Percentiles rank a stretch among this genome's conserved stretches.
Evolutionary conservation across 169 alveolate genomes (phyloP).

Genomic region (Babesia bigemina): DNA sequence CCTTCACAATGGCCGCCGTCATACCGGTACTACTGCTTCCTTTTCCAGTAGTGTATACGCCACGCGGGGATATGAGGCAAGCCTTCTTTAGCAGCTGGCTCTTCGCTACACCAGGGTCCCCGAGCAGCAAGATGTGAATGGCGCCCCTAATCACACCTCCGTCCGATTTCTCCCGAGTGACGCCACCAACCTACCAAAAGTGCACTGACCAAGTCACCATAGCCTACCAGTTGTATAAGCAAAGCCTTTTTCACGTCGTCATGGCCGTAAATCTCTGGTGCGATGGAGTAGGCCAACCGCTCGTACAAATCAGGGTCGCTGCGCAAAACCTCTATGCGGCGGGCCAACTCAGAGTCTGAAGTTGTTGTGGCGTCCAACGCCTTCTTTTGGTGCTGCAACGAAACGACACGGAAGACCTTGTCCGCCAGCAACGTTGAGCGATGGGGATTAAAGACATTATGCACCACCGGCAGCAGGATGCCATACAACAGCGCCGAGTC

Average conservation of each 20-base stretch:
- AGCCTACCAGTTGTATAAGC: slow-evolving; percentile 82
- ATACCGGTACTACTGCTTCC: slow-evolving; percentile 97
- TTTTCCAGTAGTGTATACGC: slow-evolving; percentile 93
- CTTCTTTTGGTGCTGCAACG: slow-evolving; percentile 84
- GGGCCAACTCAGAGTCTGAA: slow-evolving; percentile 61
- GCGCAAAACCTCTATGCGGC: slow-evolving; percentile 73
- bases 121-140: slow-evolving; percentile 93
- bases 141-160: slow-evolving; percentile 99
- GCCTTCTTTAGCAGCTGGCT: slow-evolving; percentile 91
- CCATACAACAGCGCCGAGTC: slow-evolving; percentile 85
- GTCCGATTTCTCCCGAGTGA: slow-evolving; percentile 87
- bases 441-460: slow-evolving; percentile 76
- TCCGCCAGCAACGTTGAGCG: slow-evolving; percentile 76
- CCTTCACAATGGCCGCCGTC: slow-evolving; percentile 97
- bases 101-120: slow-evolving; percentile 99
- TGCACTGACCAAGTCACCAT: background rate
- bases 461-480: slow-evolving; percentile 85
- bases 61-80: slow-evolving; percentile 87
- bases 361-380: slow-evolving; percentile 70
- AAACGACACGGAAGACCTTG: slow-evolving; percentile 83
- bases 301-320: slow-evolving; percentile 85
- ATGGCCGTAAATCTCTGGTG: slow-evolving; percentile 96
- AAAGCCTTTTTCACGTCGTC: slow-evolving; percentile 96
- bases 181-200: slow-evolving; percentile 87
- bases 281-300: slow-evolving; percentile 91